phyloP scores from a whole-genome alignment of 129 eudicot species.

The Flaveria robusta region DNA sequence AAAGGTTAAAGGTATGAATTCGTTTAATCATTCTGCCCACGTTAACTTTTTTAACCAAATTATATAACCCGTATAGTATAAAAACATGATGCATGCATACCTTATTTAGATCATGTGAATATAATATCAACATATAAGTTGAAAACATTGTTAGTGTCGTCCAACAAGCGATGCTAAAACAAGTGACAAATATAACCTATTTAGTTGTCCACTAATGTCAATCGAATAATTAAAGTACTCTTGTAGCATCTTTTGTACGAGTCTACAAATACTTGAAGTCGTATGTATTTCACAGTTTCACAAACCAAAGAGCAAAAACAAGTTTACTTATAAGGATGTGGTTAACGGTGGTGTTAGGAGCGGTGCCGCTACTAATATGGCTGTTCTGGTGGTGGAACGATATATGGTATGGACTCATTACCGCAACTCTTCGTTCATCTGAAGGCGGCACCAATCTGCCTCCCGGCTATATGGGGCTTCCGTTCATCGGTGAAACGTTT shows the following conservation, averaged over 20 bases:
- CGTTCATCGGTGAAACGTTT: constrained; percentile 55
- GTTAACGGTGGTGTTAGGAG: constrained; percentile 35
- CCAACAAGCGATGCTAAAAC: background rate
- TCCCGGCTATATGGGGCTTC: constrained; percentile 68
- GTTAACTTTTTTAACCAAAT: too few species aligned
- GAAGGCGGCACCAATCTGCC: constrained; percentile 41
- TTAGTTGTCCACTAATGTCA: constrained; percentile 19
- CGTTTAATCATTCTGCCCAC: too few species aligned
- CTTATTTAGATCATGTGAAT: background rate
- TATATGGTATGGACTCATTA: constrained; percentile 32
- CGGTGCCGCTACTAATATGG: constrained; percentile 39
- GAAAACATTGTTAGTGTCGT: background rate
- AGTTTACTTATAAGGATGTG: constrained; percentile 14
- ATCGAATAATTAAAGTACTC: constrained; percentile 9
- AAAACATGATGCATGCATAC: too few species aligned
- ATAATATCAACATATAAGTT: background rate
- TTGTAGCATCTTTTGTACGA: constrained; percentile 25
- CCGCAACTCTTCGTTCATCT: constrained; percentile 18
- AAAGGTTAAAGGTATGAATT: too few species aligned
- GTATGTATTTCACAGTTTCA: constrained; percentile 6
- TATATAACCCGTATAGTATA: too few species aligned
- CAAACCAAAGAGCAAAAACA: background rate
- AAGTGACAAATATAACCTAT: background rate
- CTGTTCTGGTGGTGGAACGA: constrained; percentile 66
- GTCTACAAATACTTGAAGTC: constrained; percentile 13